phyloP scores from a whole-genome alignment of 2,329 filamentous ascomycete species.

The Sphaerulina vaccinii region DNA sequence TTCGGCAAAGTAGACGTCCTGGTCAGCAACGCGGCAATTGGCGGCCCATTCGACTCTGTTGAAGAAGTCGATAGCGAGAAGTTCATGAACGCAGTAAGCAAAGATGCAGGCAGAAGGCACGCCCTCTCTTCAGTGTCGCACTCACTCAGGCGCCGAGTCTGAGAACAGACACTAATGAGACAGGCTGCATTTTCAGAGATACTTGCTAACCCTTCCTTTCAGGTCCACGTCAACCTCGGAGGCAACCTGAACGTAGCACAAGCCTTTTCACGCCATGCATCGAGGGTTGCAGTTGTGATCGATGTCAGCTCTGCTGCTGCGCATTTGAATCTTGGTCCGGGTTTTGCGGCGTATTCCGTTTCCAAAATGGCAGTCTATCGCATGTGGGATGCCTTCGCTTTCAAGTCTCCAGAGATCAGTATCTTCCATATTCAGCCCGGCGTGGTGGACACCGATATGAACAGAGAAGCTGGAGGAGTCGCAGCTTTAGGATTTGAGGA shows the following conservation, averaged over 20 bases:
- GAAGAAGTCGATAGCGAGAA: conserved; percentile 33
- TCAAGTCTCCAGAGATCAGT: conserved; percentile 39
- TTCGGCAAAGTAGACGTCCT: conserved; percentile 42
- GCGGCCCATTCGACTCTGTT: conserved; percentile 35
- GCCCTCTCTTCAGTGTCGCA: too few species aligned
- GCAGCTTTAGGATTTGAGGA: conserved; percentile 11
- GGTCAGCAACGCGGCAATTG: conserved; percentile 40
- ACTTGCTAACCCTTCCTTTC: too few species aligned
- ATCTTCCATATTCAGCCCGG: conserved; percentile 46
- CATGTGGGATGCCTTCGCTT: conserved; percentile 40
- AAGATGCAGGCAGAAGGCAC: too few species aligned
- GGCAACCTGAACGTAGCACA: conserved; percentile 37
- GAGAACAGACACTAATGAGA: too few species aligned
- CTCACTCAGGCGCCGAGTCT: too few species aligned
- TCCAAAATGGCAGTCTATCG: conserved; percentile 40
- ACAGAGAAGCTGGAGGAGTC: conserved; percentile 13
- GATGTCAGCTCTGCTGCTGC: conserved; percentile 12
- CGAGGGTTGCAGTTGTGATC: conserved; percentile 26
- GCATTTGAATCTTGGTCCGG: conserved; percentile 24
- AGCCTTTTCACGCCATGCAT: conserved; percentile 15
- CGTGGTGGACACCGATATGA: conserved; percentile 42
- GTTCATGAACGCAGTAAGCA: conserved; percentile 38
- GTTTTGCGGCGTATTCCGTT: conserved; percentile 35
- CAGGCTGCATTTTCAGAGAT: too few species aligned
- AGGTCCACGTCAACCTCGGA: conserved; percentile 35